Percentiles rank a stretch among this genome's conserved stretches.
Conservation (phyloP, 2,329 filamentous ascomycete species). For the Penicillium sp. region DNA sequence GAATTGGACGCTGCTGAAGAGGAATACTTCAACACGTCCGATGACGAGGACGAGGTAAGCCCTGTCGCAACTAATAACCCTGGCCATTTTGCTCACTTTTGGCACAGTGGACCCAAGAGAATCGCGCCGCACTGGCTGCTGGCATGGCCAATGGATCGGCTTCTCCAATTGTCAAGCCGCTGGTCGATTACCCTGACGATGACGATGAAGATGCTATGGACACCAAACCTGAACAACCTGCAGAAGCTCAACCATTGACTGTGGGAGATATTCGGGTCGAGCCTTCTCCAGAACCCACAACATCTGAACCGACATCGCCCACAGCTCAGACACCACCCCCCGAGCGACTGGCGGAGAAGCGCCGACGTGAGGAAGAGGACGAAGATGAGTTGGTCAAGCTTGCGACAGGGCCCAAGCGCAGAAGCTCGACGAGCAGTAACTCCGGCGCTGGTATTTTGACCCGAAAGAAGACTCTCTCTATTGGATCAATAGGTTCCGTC, state of each 20-base stretch:
- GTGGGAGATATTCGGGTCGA: constrained; percentile 26
- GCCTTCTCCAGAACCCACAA: constrained; percentile 27
- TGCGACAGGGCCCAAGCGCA: constrained; percentile 53
- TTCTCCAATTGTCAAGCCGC: constrained; percentile 64
- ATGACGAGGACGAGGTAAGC: constrained; percentile 72
- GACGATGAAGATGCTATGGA: constrained; percentile 75
- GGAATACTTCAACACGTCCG: constrained; percentile 89
- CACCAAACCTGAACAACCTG: constrained; percentile 43
- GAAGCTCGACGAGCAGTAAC: constrained; percentile 45
- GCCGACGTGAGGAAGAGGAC: constrained; percentile 82
- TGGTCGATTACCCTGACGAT: constrained; percentile 92
- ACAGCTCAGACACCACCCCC: constrained; percentile 52
- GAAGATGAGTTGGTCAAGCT: constrained; percentile 90
- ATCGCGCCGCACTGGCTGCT: constrained; percentile 35
- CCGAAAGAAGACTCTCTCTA: constrained; percentile 36
- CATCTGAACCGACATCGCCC: constrained; percentile 26
- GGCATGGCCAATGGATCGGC: constrained; percentile 59
- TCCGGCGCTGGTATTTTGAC: constrained; percentile 35
- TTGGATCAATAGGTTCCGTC: constrained; percentile 25
- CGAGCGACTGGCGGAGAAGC: constrained; percentile 83
- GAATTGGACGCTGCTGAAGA: constrained; percentile 86
- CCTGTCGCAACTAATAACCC: constrained; percentile 2
- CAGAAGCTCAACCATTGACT: constrained; percentile 28
- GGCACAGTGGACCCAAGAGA: constrained; percentile 38
- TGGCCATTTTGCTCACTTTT: not conserved